Evolutionary conservation across 169 alveolate species (phyloP), one percentile per base, ranked within the genome.

Genomic region (Plasmodium inui): DNA sequence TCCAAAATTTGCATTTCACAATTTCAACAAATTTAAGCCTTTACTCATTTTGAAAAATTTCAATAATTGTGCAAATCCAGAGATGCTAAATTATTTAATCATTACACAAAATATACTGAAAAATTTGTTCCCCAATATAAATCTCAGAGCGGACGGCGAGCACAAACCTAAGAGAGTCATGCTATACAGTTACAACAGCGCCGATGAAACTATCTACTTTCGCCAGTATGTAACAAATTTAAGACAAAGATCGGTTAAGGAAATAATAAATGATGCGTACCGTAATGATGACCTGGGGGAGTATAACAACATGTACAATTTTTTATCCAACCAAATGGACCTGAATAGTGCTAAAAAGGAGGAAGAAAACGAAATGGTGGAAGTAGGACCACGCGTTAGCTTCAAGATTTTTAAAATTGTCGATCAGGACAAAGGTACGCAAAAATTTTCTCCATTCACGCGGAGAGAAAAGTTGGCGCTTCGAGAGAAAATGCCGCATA

Each of bases 41-140:
- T 81, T 91, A 91, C 95, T 91, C 61, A 91, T 91, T 91, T 91
- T 91, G 84, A 91, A 81, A 82, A 91, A 91, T 55, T 91, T 91
- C 57, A 91, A 91, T 32, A 70, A 72, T 17, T 44, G n/a, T 76
- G 26, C 39, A 71, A 70, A 80, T 57, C 22, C 85, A 28, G 92
- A 91, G 50, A 82, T 91, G 95, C 19, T 17, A 80, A 72, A 91
- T 91, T 91, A 82, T 91, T 72, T 91, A 55, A 71, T 78, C 57
- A 91, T 91, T 70, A 57, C 30, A 55, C 95, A 82, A 81, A 91
- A 91, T 91, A 50, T 82, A 28, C 55, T 91, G 46, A 91, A 82
- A 91, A 91, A 37, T 81, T 7, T 91, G 9, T 91, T 81, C 84
- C 95, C 95, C 81, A 67, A 83, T 71, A 83, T 91, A 41, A 91